A percentile compares a stretch with the other conserved stretches of the same genome.
Evolutionary conservation across 2,329 filamentous ascomycete genomes (phyloP).

Genomic region (Akanthomyces lecanii): DNA sequence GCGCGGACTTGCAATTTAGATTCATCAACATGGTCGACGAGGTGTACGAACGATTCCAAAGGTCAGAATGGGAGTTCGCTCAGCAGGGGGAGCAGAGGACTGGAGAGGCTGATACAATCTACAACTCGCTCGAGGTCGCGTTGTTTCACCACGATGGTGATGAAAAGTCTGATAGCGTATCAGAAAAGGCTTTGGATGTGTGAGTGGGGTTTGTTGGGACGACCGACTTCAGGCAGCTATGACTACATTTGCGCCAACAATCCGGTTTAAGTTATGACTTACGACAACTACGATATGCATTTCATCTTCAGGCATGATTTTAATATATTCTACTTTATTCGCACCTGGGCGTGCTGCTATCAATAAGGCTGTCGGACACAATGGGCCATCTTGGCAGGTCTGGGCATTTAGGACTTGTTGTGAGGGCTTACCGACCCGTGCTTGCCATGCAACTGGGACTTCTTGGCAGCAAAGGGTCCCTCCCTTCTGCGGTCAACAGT

Average conservation of each 20-base stretch:
- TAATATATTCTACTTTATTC: not conserved
- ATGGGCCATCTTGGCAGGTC: not conserved
- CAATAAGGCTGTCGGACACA: not conserved
- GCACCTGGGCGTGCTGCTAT: not conserved
- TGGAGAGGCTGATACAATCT: slow-evolving; percentile 20
- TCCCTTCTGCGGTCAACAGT: too few relatives aligned
- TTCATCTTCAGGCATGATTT: not conserved
- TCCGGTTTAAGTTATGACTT: slow-evolving; percentile 3
- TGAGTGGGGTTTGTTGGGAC: slow-evolving; percentile 1
- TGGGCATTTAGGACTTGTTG: not conserved
- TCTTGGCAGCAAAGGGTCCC: not conserved
- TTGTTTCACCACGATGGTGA: slow-evolving; percentile 20
- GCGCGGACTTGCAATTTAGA: slow-evolving; percentile 41
- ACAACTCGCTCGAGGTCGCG: slow-evolving; percentile 21
- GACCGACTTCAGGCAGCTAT: not conserved
- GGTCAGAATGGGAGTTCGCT: slow-evolving; percentile 35
- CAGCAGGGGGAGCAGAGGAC: slow-evolving; percentile 27
- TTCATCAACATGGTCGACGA: slow-evolving; percentile 45
- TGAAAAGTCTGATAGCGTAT: slow-evolving; percentile 17
- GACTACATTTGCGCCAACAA: not conserved
- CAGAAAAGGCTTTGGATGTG: slow-evolving; percentile 21
- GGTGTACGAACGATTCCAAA: slow-evolving; percentile 35
- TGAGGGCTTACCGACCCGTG: not conserved
- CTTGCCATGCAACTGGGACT: not conserved
- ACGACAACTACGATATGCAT: not conserved